phyloP scores from a whole-genome alignment of 148 eudicot genomes.

The Silene conica region DNA sequence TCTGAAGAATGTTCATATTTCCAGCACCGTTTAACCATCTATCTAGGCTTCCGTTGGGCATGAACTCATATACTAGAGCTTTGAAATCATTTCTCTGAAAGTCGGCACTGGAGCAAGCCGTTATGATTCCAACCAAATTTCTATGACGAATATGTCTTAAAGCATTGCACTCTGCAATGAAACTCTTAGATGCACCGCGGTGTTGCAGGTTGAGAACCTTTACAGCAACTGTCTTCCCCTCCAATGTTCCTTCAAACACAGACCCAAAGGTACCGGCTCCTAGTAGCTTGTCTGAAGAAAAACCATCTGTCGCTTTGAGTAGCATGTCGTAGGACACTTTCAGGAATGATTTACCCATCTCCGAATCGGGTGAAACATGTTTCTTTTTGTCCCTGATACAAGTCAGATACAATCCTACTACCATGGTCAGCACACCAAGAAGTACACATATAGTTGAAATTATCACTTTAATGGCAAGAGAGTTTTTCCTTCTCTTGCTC shows the following conservation, averaged over 20 bases:
- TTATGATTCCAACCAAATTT: conserved; percentile 20
- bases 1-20: conserved; percentile 11
- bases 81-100: conserved; percentile 23
- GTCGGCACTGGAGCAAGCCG: conserved; percentile 29
- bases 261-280: conserved; percentile 24
- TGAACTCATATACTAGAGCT: conserved; percentile 24
- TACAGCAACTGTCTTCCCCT: conserved; percentile 14
- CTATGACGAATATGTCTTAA: conserved; percentile 27
- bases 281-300: conserved; percentile 11
- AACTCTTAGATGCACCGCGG: conserved; percentile 26
- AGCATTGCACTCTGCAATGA: conserved; percentile 25
- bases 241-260: conserved; percentile 18
- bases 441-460: too few relatives aligned
- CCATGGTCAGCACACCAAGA: too few relatives aligned
- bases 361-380: background rate
- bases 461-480: too few relatives aligned
- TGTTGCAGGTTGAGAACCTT: conserved; percentile 20
- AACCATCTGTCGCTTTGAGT: conserved; percentile 15
- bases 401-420: too few relatives aligned
- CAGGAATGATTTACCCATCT: conserved; percentile 5
- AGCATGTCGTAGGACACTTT: conserved; percentile 19
- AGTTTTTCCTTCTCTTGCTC: background rate
- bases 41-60: conserved; percentile 24
- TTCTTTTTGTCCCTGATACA: too few relatives aligned
- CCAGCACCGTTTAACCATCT: conserved; percentile 18